Conservation (phyloP, 148 eudicot genomes). For the Persicaria maculosa region DNA sequence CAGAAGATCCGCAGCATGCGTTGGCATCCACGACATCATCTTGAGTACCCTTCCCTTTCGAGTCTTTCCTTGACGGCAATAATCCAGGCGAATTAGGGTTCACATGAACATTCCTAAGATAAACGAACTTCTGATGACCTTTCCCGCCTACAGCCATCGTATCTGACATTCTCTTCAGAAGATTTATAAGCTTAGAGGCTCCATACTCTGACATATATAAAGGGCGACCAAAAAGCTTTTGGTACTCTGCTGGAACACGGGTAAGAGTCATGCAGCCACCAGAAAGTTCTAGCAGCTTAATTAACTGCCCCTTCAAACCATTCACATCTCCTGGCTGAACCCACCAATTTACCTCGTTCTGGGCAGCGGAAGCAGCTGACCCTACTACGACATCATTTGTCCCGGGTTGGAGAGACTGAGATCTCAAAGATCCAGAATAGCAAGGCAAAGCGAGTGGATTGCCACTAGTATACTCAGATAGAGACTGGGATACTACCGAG, state of each 20-base stretch:
- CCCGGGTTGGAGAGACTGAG: conserved; percentile 50
- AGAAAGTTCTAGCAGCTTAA: conserved; percentile 61
- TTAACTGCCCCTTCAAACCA: conserved; percentile 68
- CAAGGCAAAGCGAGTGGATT: conserved; percentile 32
- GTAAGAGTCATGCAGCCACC: conserved; percentile 65
- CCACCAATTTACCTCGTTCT: conserved; percentile 43
- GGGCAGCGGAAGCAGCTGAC: conserved; percentile 21
- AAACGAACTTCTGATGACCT: conserved; percentile 54
- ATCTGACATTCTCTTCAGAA: conserved; percentile 74
- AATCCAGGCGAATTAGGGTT: conserved; percentile 32
- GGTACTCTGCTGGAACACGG: conserved; percentile 74
- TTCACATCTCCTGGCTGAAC: conserved; percentile 84
- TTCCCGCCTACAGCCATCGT: conserved; percentile 51
- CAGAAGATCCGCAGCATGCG: conserved; percentile 49
- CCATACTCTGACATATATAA: conserved; percentile 80
- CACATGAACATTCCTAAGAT: conserved; percentile 35
- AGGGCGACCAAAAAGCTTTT: conserved; percentile 63
- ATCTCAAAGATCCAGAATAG: conserved; percentile 28
- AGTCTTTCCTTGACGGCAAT: conserved; percentile 38
- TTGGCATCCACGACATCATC: conserved; percentile 35
- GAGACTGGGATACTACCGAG: conserved; percentile 38
- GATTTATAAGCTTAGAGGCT: conserved; percentile 61
- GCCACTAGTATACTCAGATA: conserved; percentile 36
- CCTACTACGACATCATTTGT: conserved; percentile 35
- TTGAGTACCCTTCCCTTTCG: conserved; percentile 44